A percentile compares a stretch with the other conserved stretches of the same genome.
Evolutionary conservation across 768 basidiomycete species (phyloP).

Genomic region (Calocera viscosa): DNA sequence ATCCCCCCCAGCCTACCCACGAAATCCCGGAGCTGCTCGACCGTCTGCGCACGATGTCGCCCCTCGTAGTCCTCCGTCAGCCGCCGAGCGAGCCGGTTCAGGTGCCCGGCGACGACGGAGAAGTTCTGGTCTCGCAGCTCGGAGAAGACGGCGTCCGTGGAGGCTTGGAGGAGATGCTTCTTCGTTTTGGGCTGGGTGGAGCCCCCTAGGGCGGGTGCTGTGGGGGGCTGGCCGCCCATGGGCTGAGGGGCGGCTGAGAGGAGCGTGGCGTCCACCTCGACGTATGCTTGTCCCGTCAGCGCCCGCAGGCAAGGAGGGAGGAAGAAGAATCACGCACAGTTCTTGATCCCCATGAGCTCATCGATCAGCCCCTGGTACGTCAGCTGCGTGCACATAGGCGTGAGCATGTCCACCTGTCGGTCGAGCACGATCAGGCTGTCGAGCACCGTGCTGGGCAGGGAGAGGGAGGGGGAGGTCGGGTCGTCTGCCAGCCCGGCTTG

Average conservation of each 20-base stretch:
- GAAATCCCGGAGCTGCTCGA: constrained; percentile 83
- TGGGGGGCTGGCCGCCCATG: constrained; percentile 44
- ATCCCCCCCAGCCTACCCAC: constrained; percentile 89
- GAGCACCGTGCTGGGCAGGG: constrained; percentile 37
- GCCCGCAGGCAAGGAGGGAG: neutral
- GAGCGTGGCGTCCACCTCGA: constrained; percentile 30
- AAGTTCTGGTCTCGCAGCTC: constrained; percentile 90
- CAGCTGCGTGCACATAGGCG: constrained; percentile 85
- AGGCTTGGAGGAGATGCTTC: constrained; percentile 71
- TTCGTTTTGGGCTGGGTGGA: constrained; percentile 52
- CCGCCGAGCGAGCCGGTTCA: constrained; percentile 70
- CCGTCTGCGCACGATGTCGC: constrained; percentile 76
- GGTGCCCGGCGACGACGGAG: constrained; percentile 65
- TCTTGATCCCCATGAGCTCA: constrained; percentile 78
- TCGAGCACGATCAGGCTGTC: constrained; percentile 85
- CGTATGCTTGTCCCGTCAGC: constrained; percentile 26
- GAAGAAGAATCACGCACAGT: constrained; percentile 46
- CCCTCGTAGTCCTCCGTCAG: constrained; percentile 90
- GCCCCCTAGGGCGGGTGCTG: constrained; percentile 26
- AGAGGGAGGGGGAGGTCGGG: constrained; percentile 22
- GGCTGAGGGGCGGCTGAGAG: constrained; percentile 17
- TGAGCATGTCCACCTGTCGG: constrained; percentile 86
- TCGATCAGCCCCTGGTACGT: constrained; percentile 96
- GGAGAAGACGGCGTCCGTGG: constrained; percentile 64
- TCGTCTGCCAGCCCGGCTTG: constrained; percentile 4